Evolutionary conservation across 2,329 filamentous ascomycete genomes (phyloP).

Genomic region (Podosphaera xanthii): DNA sequence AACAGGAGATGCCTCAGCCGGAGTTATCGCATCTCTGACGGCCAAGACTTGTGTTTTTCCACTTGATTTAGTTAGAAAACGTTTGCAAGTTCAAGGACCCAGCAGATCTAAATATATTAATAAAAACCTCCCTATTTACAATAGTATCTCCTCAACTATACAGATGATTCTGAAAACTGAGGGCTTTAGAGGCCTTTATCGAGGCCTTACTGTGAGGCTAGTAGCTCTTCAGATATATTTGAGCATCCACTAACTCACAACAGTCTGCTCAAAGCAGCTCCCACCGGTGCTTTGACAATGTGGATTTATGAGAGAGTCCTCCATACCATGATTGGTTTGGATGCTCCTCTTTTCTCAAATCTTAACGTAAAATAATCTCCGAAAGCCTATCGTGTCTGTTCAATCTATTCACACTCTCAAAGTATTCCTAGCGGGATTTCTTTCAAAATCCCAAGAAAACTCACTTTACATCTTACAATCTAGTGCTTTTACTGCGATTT

Average conservation of each 20-base stretch:
- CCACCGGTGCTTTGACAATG: slow-evolving; percentile 54
- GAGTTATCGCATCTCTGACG: slow-evolving; percentile 53
- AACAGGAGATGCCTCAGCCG: slow-evolving; percentile 63
- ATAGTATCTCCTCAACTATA: slow-evolving; percentile 40
- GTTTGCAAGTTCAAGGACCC: slow-evolving; percentile 86
- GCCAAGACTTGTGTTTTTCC: slow-evolving; percentile 86
- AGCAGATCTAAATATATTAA: slow-evolving; percentile 59
- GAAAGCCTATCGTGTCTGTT: too few relatives aligned
- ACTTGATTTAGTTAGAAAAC: slow-evolving; percentile 75
- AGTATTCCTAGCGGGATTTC: too few relatives aligned
- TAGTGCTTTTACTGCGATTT: too few relatives aligned
- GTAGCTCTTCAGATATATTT: background rate
- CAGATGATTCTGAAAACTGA: slow-evolving; percentile 45
- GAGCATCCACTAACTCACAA: slow-evolving; percentile 2
- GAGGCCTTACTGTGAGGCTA: slow-evolving; percentile 55
- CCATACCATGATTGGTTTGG: slow-evolving; percentile 11
- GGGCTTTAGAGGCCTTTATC: slow-evolving; percentile 61
- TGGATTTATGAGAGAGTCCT: slow-evolving; percentile 50
- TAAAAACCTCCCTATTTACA: slow-evolving; percentile 70
- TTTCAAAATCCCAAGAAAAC: too few relatives aligned
- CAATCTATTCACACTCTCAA: too few relatives aligned
- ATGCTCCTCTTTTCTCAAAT: slow-evolving; percentile 2
- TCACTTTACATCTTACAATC: too few relatives aligned
- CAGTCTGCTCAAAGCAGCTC: slow-evolving; percentile 71
- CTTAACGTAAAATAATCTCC: too few relatives aligned